phyloP scores from a whole-genome alignment of 2,329 filamentous ascomycete genomes.

The Plenodomus tracheiphilus region DNA sequence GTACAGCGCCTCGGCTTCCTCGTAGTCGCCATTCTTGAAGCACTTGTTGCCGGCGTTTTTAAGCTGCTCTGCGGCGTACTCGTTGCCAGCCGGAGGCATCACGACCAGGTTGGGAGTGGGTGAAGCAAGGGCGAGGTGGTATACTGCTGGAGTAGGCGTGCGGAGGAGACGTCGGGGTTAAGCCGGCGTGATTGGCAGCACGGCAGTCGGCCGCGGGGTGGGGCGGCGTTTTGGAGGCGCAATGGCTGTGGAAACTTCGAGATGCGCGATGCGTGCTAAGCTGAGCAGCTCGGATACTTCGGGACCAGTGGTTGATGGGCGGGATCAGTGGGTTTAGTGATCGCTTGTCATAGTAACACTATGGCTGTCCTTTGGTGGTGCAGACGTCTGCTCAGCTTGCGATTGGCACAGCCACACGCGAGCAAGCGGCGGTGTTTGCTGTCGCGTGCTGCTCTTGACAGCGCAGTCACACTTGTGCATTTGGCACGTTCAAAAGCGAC shows the following conservation, averaged over 20 bases:
- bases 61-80: constrained; percentile 50
- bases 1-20: constrained; percentile 69
- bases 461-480: no score
- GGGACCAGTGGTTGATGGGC: background rate
- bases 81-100: constrained; percentile 35
- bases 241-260: constrained; percentile 27
- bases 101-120: constrained; percentile 1
- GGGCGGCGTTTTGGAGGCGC: constrained; percentile 15
- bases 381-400: background rate
- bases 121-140: constrained; percentile 2
- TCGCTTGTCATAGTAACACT: no score
- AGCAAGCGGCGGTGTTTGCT: no score
- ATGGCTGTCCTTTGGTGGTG: no score
- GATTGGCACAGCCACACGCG: constrained; percentile 1
- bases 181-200: constrained; percentile 25
- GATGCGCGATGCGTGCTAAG: constrained; percentile 17
- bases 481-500: no score
- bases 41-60: constrained; percentile 63
- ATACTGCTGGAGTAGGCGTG: constrained; percentile 2
- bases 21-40: constrained; percentile 68
- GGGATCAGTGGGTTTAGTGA: background rate
- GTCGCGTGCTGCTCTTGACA: no score
- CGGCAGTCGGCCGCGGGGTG: constrained; percentile 13
- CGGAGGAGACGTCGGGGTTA: constrained; percentile 25
- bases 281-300: constrained; percentile 14